phyloP scores from a whole-genome alignment of 176 grass and related monocot genomes.

The Eragrostis curvula region DNA sequence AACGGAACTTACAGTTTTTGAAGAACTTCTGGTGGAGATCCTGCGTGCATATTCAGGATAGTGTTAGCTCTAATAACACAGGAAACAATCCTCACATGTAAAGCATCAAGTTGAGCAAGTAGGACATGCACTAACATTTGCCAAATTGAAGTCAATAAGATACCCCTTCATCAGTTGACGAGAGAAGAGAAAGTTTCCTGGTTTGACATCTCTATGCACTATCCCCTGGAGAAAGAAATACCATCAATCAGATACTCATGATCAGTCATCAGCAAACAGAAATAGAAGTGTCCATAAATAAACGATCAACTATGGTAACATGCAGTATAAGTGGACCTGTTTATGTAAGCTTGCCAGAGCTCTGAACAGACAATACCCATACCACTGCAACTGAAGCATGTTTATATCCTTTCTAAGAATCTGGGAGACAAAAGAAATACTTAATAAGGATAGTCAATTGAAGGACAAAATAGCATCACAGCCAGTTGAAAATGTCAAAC shows the following conservation, averaged over 20 bases:
- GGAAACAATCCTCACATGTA: conserved; percentile 28
- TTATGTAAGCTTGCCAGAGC: conserved; percentile 87
- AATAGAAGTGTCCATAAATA: neutral
- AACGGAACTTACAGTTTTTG: conserved; percentile 65
- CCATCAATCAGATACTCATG: conserved; percentile 5
- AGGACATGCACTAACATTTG: conserved; percentile 66
- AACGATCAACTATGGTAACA: conserved; percentile 21
- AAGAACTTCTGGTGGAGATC: conserved; percentile 79
- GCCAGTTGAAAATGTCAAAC: conserved; percentile 32
- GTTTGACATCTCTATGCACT: conserved; percentile 92
- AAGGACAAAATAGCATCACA: conserved; percentile 29
- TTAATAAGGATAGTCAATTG: conserved; percentile 17
- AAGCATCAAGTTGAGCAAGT: conserved; percentile 21
- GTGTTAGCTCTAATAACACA: conserved; percentile 33
- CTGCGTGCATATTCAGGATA: conserved; percentile 51
- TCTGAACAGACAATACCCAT: conserved; percentile 83
- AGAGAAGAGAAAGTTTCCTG: conserved; percentile 96
- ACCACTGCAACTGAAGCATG: conserved; percentile 74
- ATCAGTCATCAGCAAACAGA: conserved; percentile 18
- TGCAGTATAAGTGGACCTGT: conserved; percentile 57
- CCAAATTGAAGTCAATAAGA: conserved; percentile 98
- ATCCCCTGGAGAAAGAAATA: conserved; percentile 70
- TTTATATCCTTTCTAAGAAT: conserved; percentile 78
- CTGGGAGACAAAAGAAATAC: conserved; percentile 51
- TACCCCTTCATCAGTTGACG: conserved; percentile 69